phyloP scores from a whole-genome alignment of 1,139 yeast genomes.

The Saccharomyces hybrid region DNA sequence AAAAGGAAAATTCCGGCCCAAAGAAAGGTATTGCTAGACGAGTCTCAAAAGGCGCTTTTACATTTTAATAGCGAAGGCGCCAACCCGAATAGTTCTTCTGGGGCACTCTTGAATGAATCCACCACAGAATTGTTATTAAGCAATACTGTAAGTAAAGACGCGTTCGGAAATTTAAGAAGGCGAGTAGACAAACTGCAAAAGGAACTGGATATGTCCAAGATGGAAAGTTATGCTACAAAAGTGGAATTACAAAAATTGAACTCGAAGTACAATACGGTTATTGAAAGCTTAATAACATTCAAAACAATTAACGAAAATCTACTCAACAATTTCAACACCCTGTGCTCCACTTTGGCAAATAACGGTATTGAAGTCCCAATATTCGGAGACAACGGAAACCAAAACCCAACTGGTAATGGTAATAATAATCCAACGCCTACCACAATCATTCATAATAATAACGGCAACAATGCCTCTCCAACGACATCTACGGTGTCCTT shows the following conservation, averaged over 20 bases:
- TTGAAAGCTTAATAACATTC: slow-evolving; percentile 52
- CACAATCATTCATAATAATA: slow-evolving; percentile 6
- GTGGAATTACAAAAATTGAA: slow-evolving; percentile 42
- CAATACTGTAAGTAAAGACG: slow-evolving; percentile 23
- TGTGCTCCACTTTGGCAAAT: slow-evolving; percentile 44
- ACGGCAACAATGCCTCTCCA: slow-evolving; percentile 8
- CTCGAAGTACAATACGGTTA: slow-evolving; percentile 55
- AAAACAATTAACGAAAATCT: slow-evolving; percentile 52
- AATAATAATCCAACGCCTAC: slow-evolving; percentile 15
- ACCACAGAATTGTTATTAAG: slow-evolving; percentile 11
- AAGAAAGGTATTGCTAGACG: slow-evolving; percentile 35
- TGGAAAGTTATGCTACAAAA: slow-evolving; percentile 37
- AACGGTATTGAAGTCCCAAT: slow-evolving; percentile 60
- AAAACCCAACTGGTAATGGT: slow-evolving; percentile 6
- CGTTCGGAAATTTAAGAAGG: slow-evolving; percentile 24
- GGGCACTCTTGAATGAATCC: not conserved
- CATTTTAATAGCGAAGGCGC: not conserved
- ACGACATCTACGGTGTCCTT: slow-evolving; percentile 3
- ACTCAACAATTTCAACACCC: slow-evolving; percentile 42
- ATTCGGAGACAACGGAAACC: not conserved
- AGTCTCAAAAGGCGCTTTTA: slow-evolving; percentile 3
- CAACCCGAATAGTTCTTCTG: not conserved
- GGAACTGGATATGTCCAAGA: slow-evolving; percentile 37
- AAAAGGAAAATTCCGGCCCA: slow-evolving; percentile 46
- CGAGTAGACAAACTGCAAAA: slow-evolving; percentile 36